Conservation (phyloP, 2,329 filamentous ascomycete genomes). For the Diplodia seriata region DNA sequence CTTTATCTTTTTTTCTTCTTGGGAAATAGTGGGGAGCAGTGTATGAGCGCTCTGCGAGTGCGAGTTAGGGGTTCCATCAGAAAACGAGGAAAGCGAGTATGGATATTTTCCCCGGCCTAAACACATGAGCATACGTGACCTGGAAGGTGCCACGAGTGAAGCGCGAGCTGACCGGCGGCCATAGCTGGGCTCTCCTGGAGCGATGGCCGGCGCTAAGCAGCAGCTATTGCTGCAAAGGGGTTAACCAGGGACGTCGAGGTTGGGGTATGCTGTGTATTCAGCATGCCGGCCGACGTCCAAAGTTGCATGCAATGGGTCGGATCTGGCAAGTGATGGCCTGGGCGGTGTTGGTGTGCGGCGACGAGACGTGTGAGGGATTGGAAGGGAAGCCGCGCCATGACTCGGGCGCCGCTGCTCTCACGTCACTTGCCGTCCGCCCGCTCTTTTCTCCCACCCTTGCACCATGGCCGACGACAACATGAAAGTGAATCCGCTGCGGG, state of each 20-base stretch:
- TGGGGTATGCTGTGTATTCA: slow-evolving; percentile 24
- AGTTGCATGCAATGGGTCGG: slow-evolving; percentile 25
- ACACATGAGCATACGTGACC: neutral
- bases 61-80: neutral
- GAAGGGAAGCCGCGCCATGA: slow-evolving; percentile 11
- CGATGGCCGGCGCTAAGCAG: slow-evolving; percentile 6
- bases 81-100: slow-evolving; percentile 7
- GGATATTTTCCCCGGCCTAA: neutral
- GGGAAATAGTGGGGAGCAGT: neutral
- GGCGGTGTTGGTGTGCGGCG: slow-evolving; percentile 3
- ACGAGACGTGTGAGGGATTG: neutral
- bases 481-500: slow-evolving; percentile 53
- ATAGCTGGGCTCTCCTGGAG: neutral
- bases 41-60: slow-evolving; percentile 17
- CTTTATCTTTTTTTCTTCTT: neutral
- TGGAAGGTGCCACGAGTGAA: neutral
- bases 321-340: slow-evolving; percentile 21
- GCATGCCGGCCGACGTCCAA: slow-evolving; percentile 12
- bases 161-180: neutral
- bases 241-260: slow-evolving; percentile 11
- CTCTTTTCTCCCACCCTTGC: neutral
- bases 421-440: slow-evolving; percentile 6
- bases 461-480: slow-evolving; percentile 48
- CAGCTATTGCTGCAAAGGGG: slow-evolving; percentile 18
- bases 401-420: slow-evolving; percentile 10